A percentile compares a stretch with the other conserved stretches of the same genome.
Evolutionary conservation across 1,284 basidiomycete species (phyloP).

Genomic region (Athelia psychrophila): DNA sequence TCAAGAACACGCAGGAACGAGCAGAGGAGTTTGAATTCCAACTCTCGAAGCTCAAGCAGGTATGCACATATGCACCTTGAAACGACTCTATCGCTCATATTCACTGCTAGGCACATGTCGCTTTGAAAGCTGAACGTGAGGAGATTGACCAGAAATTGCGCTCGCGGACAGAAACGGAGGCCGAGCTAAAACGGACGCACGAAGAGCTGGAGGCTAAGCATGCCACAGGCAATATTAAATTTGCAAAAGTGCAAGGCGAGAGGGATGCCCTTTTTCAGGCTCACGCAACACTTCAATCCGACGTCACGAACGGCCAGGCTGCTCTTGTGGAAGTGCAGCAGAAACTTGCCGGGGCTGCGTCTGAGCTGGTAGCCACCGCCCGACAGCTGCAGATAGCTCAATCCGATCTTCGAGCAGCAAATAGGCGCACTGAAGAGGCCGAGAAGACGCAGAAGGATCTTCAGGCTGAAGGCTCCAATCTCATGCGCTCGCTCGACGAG

Average conservation of each 20-base stretch:
- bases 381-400: conserved; percentile 60
- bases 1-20: conserved; percentile 75
- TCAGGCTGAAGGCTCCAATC: conserved; percentile 66
- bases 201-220: conserved; percentile 42
- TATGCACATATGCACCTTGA: conserved; percentile 18
- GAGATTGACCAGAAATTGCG: conserved; percentile 44
- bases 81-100: conserved; percentile 4
- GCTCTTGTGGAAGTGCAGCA: conserved; percentile 51
- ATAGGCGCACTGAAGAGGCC: conserved; percentile 68
- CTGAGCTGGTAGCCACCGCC: conserved; percentile 49
- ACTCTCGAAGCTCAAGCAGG: conserved; percentile 74
- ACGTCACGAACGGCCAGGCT: conserved; percentile 42
- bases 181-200: conserved; percentile 44
- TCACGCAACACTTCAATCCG: conserved; percentile 43
- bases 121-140: conserved; percentile 61
- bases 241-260: conserved; percentile 42
- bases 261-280: conserved; percentile 45
- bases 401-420: conserved; percentile 56
- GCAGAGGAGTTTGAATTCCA: conserved; percentile 80
- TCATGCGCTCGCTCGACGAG: conserved; percentile 77
- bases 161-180: conserved; percentile 36
- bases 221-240: conserved; percentile 35
- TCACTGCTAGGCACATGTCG: conserved; percentile 45
- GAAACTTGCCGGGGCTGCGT: conserved; percentile 51
- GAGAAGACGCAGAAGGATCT: conserved; percentile 68